A percentile compares a stretch with the other conserved stretches of the same genome.
phyloP scores from a whole-genome alignment of 495 filamentous ascomycete species.

The Penicillium riverlandense region DNA sequence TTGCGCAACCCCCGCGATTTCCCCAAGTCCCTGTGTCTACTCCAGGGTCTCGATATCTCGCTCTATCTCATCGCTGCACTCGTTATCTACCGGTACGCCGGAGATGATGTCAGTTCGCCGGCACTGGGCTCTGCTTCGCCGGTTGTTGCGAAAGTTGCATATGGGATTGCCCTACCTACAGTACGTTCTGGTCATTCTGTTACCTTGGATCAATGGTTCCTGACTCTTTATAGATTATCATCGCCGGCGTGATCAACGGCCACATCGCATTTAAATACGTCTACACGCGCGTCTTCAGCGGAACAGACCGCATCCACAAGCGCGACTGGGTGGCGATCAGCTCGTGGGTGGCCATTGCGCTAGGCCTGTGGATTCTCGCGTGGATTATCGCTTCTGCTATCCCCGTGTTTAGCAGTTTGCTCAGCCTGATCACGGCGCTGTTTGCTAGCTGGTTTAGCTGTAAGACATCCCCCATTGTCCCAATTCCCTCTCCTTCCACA shows the following conservation, averaged over 20 bases:
- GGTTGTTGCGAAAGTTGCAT: constrained; percentile 60
- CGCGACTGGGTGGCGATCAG: constrained; percentile 41
- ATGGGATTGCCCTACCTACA: constrained; percentile 71
- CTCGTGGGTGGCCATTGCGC: constrained; percentile 53
- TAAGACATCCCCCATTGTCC: no score
- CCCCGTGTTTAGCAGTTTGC: constrained; percentile 62
- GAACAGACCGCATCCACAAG: constrained; percentile 56
- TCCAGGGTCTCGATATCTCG: constrained; percentile 56
- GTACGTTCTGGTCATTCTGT: constrained; percentile 17
- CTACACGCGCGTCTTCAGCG: constrained; percentile 52
- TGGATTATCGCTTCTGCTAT: constrained; percentile 69
- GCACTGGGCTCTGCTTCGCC: constrained; percentile 63
- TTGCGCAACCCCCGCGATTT: constrained; percentile 63
- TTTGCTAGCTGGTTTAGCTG: constrained; percentile 41
- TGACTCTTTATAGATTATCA: constrained; percentile 33
- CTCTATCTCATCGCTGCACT: constrained; percentile 51
- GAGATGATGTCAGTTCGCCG: constrained; percentile 58
- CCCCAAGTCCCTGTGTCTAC: constrained; percentile 56
- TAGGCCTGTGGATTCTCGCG: constrained; percentile 52
- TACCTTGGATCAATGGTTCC: not conserved
- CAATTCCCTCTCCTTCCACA: no score
- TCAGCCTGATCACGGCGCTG: constrained; percentile 43
- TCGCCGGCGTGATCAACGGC: constrained; percentile 64
- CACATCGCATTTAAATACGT: constrained; percentile 57
- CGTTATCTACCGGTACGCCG: constrained; percentile 65